These are phyloP conservation scores for Domatiomyces catenatus DNA, from an alignment of 2,329 filamentous ascomycete genomes.

Conservation along the genomic window DNA sequence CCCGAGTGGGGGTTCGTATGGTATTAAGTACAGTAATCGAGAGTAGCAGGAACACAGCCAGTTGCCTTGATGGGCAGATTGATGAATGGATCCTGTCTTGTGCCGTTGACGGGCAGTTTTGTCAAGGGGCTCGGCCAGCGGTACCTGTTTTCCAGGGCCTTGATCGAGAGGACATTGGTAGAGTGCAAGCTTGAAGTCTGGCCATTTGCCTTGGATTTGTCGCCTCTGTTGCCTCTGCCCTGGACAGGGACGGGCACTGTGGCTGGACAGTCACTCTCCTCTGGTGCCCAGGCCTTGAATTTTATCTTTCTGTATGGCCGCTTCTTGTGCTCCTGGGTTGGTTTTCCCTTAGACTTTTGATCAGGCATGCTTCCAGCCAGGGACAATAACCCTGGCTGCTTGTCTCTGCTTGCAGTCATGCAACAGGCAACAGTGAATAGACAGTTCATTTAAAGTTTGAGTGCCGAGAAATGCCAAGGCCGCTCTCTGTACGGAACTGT, in stretches of 20 bases:
- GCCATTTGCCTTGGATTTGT: neutral
- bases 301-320: neutral
- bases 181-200: too few relatives aligned
- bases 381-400: neutral
- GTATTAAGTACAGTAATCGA: conserved; percentile 8
- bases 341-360: neutral
- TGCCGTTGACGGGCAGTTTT: conserved; percentile 10
- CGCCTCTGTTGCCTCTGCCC: neutral
- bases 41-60: conserved; percentile 6
- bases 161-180: neutral
- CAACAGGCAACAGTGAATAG: too few relatives aligned
- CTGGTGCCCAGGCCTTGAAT: neutral
- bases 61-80: conserved; percentile 11
- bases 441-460: too few relatives aligned
- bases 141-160: neutral
- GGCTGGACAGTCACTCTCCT: neutral
- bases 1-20: neutral
- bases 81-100: conserved; percentile 10
- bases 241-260: neutral
- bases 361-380: neutral
- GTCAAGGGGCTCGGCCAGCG: conserved; percentile 5
- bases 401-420: too few relatives aligned
- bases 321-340: neutral
- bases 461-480: too few relatives aligned
- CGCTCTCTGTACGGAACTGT: too few relatives aligned